Conservation (phyloP, 1,284 basidiomycete species). For the Xerocomus nothofagi region DNA sequence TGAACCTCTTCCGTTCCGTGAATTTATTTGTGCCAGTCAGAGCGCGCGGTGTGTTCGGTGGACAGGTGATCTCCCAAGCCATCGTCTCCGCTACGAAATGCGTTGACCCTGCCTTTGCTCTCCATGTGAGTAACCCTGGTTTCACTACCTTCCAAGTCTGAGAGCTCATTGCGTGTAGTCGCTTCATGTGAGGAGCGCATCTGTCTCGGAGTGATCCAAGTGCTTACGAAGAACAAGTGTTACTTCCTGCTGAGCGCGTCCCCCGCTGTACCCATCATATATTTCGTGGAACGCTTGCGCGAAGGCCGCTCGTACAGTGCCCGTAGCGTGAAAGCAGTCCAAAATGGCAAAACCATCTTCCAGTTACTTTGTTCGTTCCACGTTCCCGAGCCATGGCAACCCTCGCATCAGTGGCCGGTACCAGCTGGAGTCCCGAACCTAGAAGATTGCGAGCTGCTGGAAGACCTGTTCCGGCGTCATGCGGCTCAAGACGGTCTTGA, state of each 20-base stretch:
- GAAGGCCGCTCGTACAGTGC: constrained; percentile 76
- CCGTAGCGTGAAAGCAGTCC: constrained; percentile 69
- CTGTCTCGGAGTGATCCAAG: background rate
- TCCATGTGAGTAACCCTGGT: constrained; percentile 57
- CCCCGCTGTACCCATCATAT: constrained; percentile 76
- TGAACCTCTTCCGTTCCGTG: constrained; percentile 73
- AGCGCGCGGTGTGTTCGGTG: constrained; percentile 84
- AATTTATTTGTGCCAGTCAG: constrained; percentile 67
- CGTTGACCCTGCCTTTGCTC: constrained; percentile 62
- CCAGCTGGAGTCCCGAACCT: constrained; percentile 56
- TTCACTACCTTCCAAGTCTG: background rate
- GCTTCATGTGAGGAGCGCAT: constrained; percentile 58
- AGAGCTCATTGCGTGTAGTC: constrained; percentile 45
- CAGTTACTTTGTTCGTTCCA: constrained; percentile 87
- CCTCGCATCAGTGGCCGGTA: constrained; percentile 62
- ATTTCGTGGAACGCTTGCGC: constrained; percentile 83
- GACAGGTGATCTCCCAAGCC: constrained; percentile 89
- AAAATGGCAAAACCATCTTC: constrained; percentile 79
- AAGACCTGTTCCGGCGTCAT: constrained; percentile 42
- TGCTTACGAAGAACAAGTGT: constrained; percentile 47
- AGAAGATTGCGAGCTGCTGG: constrained; percentile 66
- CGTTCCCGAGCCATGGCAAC: constrained; percentile 74
- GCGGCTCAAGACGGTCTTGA: constrained; percentile 37
- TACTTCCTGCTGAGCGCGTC: constrained; percentile 84
- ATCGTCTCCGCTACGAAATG: constrained; percentile 78